Evolutionary conservation across 2,329 filamentous ascomycete species (phyloP), one percentile per base, ranked within the genome.

Genomic region (Pseudogymnoascus sp.): DNA sequence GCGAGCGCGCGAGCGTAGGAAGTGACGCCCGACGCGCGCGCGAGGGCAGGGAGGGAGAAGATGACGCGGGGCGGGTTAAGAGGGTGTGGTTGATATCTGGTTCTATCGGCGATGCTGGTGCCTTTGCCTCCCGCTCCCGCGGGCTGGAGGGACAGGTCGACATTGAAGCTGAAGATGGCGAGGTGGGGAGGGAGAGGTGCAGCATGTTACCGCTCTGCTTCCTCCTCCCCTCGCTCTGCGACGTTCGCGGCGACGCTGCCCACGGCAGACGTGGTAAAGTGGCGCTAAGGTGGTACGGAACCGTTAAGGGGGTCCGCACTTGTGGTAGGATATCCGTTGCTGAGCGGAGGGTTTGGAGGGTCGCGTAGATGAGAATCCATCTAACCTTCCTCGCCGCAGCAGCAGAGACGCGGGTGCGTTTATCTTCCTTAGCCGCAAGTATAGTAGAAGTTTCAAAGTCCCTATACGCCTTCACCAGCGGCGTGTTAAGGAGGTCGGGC

Each of bases 331-430:
- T 77, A 35, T 81, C 76, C 0, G 84, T 87, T 37, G 85, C 85
- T 60, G 83, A 83, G 8, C 82, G 80, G 1, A 94, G 79, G n/a
- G 85, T 86, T 71, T 94, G 90, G 62, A 90, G 81, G 3, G 85
- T 80, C 15, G 85, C 81, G 68, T 93, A 93, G 5, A 93, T 80
- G 36, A 92, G 71, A 31, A 92, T 82, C 89, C 89, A 94, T 39
- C 89, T 81, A 13, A 92, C 82, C 72, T 91, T 92, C 40, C 90
- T 84, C 1, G 84, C 88, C 65, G 93, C 89, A 7, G 80, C 77
- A 9, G 84, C 74, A 0, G 82, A 80, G 0, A 87, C 71, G 68
- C 83, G 85, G 36, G 85, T 82, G 35, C 72, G 64, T 27, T 72
- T 62, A 62, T 82, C 84, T 63, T 87, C 82, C 18, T 77, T 75